These are phyloP conservation scores for Globisporangium echinulatum DNA, from an alignment of 352 stramenopile species.

Conservation along the genomic window DNA sequence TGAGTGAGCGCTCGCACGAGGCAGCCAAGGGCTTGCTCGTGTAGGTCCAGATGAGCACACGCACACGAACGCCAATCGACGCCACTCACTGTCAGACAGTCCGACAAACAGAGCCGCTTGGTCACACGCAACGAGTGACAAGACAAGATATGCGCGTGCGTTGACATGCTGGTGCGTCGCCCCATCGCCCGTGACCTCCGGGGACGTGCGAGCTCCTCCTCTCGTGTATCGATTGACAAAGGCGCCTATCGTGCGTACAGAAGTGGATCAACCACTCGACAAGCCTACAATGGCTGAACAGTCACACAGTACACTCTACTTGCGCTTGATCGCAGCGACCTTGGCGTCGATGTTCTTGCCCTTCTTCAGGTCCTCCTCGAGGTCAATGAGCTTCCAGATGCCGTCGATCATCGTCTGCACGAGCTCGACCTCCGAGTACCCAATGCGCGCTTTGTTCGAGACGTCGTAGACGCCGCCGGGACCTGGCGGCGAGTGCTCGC, in stretches of 20 bases:
- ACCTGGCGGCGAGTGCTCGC: slow-evolving; percentile 79
- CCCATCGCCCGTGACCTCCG: not conserved
- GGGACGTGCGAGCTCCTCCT: not conserved
- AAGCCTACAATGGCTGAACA: too few species aligned
- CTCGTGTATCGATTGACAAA: not conserved
- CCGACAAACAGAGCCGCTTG: too few species aligned
- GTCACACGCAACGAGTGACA: not conserved
- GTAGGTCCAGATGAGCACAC: too few species aligned
- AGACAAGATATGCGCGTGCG: slow-evolving; percentile 3
- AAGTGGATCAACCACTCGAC: too few species aligned
- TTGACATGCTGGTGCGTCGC: slow-evolving; percentile 7
- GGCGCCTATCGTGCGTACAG: too few species aligned
- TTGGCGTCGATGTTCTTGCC: slow-evolving; percentile 66
- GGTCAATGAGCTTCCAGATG: slow-evolving; percentile 86
- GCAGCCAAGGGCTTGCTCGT: too few species aligned
- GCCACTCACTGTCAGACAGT: too few species aligned
- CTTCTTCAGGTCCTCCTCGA: slow-evolving; percentile 89
- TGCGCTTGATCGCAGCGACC: slow-evolving; percentile 37
- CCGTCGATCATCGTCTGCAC: slow-evolving; percentile 96
- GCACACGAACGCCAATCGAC: too few species aligned
- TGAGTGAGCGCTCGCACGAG: too few species aligned
- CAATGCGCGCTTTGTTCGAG: slow-evolving; percentile 92
- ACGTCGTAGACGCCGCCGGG: slow-evolving; percentile 89
- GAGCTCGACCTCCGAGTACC: slow-evolving; percentile 91
- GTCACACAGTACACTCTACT: slow-evolving; percentile 9